Percentiles rank a stretch among this genome's conserved stretches.
Conservation (phyloP, 1,139 yeast species). For the Petasospora fabianii region DNA sequence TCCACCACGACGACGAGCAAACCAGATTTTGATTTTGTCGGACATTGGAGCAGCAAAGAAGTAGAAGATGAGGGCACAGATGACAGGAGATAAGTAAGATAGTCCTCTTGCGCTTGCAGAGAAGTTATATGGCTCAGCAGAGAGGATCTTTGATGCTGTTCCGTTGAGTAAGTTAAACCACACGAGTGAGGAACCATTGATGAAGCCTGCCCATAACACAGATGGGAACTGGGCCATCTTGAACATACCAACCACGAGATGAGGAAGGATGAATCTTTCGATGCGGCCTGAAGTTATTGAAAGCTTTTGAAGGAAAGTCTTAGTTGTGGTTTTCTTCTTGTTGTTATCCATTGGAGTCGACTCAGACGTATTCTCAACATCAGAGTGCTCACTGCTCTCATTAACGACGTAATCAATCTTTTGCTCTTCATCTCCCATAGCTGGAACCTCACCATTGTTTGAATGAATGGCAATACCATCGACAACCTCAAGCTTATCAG, state of each 20-base stretch:
- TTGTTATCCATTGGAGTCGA: slow-evolving; percentile 1
- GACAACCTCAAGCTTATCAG: slow-evolving; percentile 7
- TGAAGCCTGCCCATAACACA: slow-evolving; percentile 56
- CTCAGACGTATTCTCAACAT: too few species aligned
- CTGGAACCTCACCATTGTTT: slow-evolving; percentile 14
- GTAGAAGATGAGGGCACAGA: slow-evolving; percentile 33
- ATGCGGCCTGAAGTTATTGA: slow-evolving; percentile 33
- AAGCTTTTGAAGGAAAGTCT: slow-evolving; percentile 32
- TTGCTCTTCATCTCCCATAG: slow-evolving; percentile 11
- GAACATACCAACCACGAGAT: slow-evolving; percentile 37
- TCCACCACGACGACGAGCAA: slow-evolving; percentile 37
- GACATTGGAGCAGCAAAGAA: slow-evolving; percentile 35
- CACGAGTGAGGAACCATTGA: slow-evolving; percentile 58
- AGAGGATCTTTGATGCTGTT: slow-evolving; percentile 37
- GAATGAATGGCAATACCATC: slow-evolving; percentile 12
- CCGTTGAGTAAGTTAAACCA: slow-evolving; percentile 52
- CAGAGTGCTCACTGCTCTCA: slow-evolving; percentile 2
- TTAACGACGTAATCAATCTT: slow-evolving; percentile 8
- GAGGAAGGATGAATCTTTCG: slow-evolving; percentile 30
- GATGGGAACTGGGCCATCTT: slow-evolving; percentile 47
- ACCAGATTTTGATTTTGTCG: slow-evolving; percentile 34
- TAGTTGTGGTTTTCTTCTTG: slow-evolving; percentile 17
- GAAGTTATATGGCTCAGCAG: slow-evolving; percentile 43
- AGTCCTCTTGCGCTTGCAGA: slow-evolving; percentile 37
- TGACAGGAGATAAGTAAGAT: slow-evolving; percentile 38